Percentiles rank a stretch among this genome's conserved stretches.
Evolutionary conservation across 2,329 filamentous ascomycete species (phyloP).

Genomic region (Tolypocladium sp.): DNA sequence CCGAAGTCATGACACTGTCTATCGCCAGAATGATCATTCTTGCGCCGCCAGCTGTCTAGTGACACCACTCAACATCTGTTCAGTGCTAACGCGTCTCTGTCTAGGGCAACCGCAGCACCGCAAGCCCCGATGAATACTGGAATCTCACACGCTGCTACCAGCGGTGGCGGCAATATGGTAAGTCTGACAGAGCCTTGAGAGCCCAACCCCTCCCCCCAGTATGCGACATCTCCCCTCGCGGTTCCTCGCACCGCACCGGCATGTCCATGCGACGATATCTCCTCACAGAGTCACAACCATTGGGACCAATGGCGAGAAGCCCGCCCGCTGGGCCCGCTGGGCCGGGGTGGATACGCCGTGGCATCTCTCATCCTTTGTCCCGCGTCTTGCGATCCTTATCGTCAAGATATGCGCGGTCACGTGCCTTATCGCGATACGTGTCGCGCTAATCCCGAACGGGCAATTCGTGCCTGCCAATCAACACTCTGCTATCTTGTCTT

Average conservation of each 20-base stretch:
- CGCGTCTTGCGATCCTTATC: background rate
- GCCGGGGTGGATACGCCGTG: background rate
- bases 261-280: background rate
- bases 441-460: constrained; percentile 11
- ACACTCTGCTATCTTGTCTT: constrained; percentile 22
- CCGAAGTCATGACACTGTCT: no score
- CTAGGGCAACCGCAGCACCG: constrained; percentile 9
- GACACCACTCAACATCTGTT: background rate
- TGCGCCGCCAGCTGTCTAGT: background rate
- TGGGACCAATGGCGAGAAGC: background rate
- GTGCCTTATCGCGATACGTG: constrained; percentile 16
- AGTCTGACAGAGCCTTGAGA: constrained; percentile 15
- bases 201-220: background rate
- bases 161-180: constrained; percentile 30
- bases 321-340: background rate
- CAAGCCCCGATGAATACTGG: constrained; percentile 16
- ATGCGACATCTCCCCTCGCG: background rate
- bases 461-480: constrained; percentile 1
- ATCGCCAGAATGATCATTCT: background rate
- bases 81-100: constrained; percentile 3
- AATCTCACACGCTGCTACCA: constrained; percentile 30
- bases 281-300: background rate
- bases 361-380: background rate
- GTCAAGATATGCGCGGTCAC: constrained; percentile 15
- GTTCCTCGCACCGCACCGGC: background rate